Evolutionary conservation across 2,329 filamentous ascomycete genomes (phyloP).

Genomic region (Trichoderma breve): DNA sequence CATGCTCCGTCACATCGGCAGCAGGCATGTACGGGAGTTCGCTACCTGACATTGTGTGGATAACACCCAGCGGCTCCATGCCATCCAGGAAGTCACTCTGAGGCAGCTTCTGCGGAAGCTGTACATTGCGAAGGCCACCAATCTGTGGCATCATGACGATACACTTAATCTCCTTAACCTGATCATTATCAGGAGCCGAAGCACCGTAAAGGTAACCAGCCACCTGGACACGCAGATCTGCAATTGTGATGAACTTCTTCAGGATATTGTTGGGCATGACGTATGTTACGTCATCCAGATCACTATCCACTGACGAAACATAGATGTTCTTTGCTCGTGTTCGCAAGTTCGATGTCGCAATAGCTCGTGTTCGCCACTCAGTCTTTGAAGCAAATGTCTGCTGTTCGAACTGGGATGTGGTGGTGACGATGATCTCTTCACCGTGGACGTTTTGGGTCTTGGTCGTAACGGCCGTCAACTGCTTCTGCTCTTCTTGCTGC

Average conservation of each 20-base stretch:
- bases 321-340: conserved; percentile 98
- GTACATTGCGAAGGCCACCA: conserved; percentile 86
- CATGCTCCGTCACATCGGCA: conserved; percentile 89
- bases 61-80: conserved; percentile 88
- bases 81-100: conserved; percentile 85
- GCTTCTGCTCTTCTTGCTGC: conserved; percentile 94
- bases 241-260: conserved; percentile 96
- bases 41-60: conserved; percentile 92
- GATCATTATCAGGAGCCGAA: conserved; percentile 89
- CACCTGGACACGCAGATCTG: conserved; percentile 93
- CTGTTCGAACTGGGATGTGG: conserved; percentile 96
- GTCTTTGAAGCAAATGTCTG: conserved; percentile 98
- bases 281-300: conserved; percentile 88
- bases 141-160: conserved; percentile 98
- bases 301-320: conserved; percentile 91
- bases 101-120: conserved; percentile 84
- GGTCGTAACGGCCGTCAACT: conserved; percentile 94
- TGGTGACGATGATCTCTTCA: conserved; percentile 97
- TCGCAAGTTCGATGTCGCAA: conserved; percentile 91
- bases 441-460: conserved; percentile 97
- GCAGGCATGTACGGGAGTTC: conserved; percentile 97
- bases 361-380: conserved; percentile 94
- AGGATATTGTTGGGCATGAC: conserved; percentile 99
- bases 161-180: conserved; percentile 94
- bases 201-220: conserved; percentile 93